Evolutionary conservation across 2,329 filamentous ascomycete genomes (phyloP).

Genomic region (Aureobasidium pullulans): DNA sequence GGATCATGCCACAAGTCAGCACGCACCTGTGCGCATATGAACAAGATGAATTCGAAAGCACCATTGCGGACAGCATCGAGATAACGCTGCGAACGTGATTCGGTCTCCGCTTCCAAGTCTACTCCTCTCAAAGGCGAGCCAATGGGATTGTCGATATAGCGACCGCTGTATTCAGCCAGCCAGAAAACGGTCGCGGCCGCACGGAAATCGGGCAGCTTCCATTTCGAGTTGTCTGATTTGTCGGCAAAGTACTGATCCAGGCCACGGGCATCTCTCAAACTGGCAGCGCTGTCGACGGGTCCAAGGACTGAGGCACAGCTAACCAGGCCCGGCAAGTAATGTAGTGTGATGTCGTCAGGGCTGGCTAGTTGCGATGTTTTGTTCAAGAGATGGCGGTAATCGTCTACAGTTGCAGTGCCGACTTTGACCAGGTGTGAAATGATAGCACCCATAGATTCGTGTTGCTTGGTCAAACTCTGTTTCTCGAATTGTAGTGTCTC

Average conservation of each 20-base stretch:
- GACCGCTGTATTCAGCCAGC: slow-evolving; percentile 87
- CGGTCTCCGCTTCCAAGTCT: slow-evolving; percentile 60
- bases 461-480: slow-evolving; percentile 74
- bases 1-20: slow-evolving; percentile 82
- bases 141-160: slow-evolving; percentile 69
- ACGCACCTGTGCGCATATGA: slow-evolving; percentile 73
- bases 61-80: slow-evolving; percentile 58
- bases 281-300: slow-evolving; percentile 63
- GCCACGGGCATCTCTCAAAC: slow-evolving; percentile 60
- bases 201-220: slow-evolving; percentile 68
- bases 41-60: slow-evolving; percentile 84
- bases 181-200: slow-evolving; percentile 76
- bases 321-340: slow-evolving; percentile 74
- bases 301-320: slow-evolving; percentile 72
- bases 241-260: slow-evolving; percentile 63
- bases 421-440: slow-evolving; percentile 71
- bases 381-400: slow-evolving; percentile 66
- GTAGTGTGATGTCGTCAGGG: slow-evolving; percentile 68
- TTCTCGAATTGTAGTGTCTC: slow-evolving; percentile 77
- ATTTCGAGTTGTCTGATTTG: slow-evolving; percentile 58
- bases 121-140: slow-evolving; percentile 53
- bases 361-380: slow-evolving; percentile 63
- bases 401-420: slow-evolving; percentile 59
- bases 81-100: slow-evolving; percentile 62
- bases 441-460: slow-evolving; percentile 80